phyloP scores from a whole-genome alignment of 768 basidiomycete genomes.

The Gymnopilus junonius region DNA sequence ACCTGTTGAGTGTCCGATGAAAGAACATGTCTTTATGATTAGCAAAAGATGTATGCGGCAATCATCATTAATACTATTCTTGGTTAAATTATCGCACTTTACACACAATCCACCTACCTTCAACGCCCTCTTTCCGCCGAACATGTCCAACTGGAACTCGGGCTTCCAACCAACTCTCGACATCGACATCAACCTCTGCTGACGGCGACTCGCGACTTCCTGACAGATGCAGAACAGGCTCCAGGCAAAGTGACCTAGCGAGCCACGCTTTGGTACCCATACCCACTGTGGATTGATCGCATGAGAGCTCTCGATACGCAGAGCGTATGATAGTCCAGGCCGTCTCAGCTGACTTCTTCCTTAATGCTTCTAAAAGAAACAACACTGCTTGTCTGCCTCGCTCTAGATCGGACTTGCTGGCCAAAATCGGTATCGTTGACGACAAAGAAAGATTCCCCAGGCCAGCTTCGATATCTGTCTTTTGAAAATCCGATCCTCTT shows the following conservation, averaged over 20 bases:
- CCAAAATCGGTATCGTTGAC: neutral
- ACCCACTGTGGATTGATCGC: conserved; percentile 38
- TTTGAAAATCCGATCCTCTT: neutral
- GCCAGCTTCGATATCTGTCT: neutral
- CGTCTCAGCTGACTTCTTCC: conserved; percentile 53
- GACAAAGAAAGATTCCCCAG: neutral
- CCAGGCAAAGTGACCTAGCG: conserved; percentile 49
- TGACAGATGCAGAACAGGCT: conserved; percentile 36
- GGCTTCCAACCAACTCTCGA: conserved; percentile 59
- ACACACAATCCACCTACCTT: conserved; percentile 65
- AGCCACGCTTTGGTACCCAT: conserved; percentile 54
- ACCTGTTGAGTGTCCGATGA: too few species aligned
- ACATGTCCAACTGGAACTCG: conserved; percentile 49
- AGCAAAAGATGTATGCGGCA: too few species aligned
- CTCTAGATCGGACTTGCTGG: neutral
- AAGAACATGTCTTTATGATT: too few species aligned
- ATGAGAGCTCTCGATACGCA: conserved; percentile 65
- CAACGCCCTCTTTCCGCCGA: conserved; percentile 57
- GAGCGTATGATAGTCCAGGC: conserved; percentile 64
- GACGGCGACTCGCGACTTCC: conserved; percentile 18
- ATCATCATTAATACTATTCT: too few species aligned
- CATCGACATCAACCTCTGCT: conserved; percentile 20
- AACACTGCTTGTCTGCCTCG: conserved; percentile 46
- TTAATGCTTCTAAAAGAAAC: conserved; percentile 49
- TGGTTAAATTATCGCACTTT: conserved; percentile 41